These are phyloP conservation scores for Dispira simplex DNA, from an alignment of 192 early-diverging fungal genomes.

Conservation along the genomic window DNA sequence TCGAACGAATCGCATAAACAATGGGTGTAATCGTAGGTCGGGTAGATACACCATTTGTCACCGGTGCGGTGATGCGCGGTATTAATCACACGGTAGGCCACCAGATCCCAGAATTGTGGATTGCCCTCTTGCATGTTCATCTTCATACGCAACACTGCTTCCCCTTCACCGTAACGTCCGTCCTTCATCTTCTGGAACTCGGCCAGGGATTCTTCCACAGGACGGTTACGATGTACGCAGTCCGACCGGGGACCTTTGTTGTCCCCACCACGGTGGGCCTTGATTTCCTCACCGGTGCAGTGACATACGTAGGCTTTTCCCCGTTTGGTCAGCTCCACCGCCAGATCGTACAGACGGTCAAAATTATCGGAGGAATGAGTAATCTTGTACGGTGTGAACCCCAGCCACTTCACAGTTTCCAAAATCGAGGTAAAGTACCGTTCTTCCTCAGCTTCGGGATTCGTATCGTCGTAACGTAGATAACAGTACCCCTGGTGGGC, in stretches of 20 bases:
- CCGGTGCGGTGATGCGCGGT: slow-evolving; percentile 89
- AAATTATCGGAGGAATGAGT: slow-evolving; percentile 99
- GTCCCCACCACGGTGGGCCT: slow-evolving; percentile 82
- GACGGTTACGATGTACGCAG: slow-evolving; percentile 84
- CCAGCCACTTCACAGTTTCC: slow-evolving; percentile 91
- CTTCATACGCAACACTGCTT: slow-evolving; percentile 96
- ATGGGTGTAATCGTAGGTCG: slow-evolving; percentile 99
- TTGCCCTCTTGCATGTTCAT: slow-evolving; percentile 97
- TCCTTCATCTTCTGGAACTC: slow-evolving; percentile 99
- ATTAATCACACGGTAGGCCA: slow-evolving; percentile 91
- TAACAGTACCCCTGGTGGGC: slow-evolving; percentile 81
- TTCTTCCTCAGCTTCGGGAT: slow-evolving; percentile 89
- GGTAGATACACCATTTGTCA: slow-evolving; percentile 94
- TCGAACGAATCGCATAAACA: slow-evolving; percentile 98
- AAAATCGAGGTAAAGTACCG: slow-evolving; percentile 90
- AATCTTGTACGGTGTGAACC: slow-evolving; percentile 79
- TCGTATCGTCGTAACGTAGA: slow-evolving; percentile 82
- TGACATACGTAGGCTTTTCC: slow-evolving; percentile 91
- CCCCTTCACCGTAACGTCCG: slow-evolving; percentile 83
- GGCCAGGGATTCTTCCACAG: slow-evolving; percentile 76
- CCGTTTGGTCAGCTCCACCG: slow-evolving; percentile 73
- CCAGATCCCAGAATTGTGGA: slow-evolving; percentile 98
- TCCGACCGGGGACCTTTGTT: slow-evolving; percentile 68
- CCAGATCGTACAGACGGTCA: slow-evolving; percentile 88
- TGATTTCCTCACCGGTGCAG: slow-evolving; percentile 91